A percentile compares a stretch with the other conserved stretches of the same genome.
Evolutionary conservation across 352 stramenopile species (phyloP).

Genomic region (Phytopythium vexans): DNA sequence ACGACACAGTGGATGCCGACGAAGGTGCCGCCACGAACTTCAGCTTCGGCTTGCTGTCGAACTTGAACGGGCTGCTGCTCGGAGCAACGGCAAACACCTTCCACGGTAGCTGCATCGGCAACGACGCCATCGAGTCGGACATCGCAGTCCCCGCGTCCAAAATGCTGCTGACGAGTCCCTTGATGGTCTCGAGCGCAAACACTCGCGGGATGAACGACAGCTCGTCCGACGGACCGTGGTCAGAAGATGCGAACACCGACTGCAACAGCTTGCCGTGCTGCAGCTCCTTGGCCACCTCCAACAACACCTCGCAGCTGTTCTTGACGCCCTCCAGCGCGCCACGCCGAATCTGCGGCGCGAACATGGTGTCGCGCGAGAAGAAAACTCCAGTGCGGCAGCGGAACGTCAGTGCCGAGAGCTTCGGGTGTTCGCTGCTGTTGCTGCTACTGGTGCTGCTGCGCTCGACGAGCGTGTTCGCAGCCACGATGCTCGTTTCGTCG

Average conservation of each 20-base stretch:
- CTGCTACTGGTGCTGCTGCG: neutral
- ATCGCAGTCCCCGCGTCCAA: conserved; percentile 16
- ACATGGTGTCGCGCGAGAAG: conserved; percentile 27
- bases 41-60: neutral
- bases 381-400: conserved; percentile 20
- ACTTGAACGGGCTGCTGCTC: conserved; percentile 3
- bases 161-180: conserved; percentile 41
- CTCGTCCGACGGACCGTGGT: too few species aligned
- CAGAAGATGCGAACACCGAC: too few species aligned
- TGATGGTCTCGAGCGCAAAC: conserved; percentile 55
- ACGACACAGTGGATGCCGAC: conserved; percentile 5
- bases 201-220: conserved; percentile 14
- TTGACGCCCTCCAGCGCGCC: conserved; percentile 26
- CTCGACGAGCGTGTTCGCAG: neutral
- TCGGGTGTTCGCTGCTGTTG: neutral
- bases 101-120: conserved; percentile 51
- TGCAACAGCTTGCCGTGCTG: neutral
- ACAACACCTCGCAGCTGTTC: conserved; percentile 11
- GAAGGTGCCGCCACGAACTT: neutral
- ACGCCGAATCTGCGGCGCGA: conserved; percentile 23
- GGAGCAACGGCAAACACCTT: conserved; percentile 13
- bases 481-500: conserved; percentile 9
- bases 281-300: conserved; percentile 17
- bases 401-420: conserved; percentile 14
- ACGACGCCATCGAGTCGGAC: conserved; percentile 20